Evolutionary conservation across 768 basidiomycete genomes (phyloP), one percentile per base, ranked within the genome.

Genomic region (Kwoniella heveanensis): DNA sequence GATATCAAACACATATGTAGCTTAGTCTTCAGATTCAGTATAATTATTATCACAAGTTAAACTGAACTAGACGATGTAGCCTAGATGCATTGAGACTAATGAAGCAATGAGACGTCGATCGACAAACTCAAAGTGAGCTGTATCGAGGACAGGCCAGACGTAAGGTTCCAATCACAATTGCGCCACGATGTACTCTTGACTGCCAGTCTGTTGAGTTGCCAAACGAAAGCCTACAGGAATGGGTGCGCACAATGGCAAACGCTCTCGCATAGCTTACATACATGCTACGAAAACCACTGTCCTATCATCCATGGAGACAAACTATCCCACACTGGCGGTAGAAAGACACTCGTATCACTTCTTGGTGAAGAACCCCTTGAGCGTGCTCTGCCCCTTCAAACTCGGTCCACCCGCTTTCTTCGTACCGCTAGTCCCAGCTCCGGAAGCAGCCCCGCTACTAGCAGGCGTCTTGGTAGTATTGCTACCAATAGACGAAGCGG

Each of bases 331-430:
- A n/a, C n/a, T n/a, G n/a, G n/a, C n/a, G n/a, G n/a, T n/a, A n/a
- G n/a, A n/a, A n/a, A n/a, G n/a, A n/a, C n/a, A n/a, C n/a, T n/a
- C 5, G 13, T 32, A 24, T 47, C 62, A 73, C 60, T 77, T 77
- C 66, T 74, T 74, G 39, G 64, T 70, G 65, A 77, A 77, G 62
- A 77, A 77, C 19, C 75, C 75, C 37, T 70, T 66, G n/a, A 77
- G 53, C 21, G 72, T 74, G 54, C 72, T 74, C 60, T 77, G 75
- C 13, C 57, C 63, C 36, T 54, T 54, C 53, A 36, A 9, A 29
- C 32, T 30, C 9, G 46, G 25, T 12, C 72, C 68, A 7, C 66
- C 36, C 9, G 24, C 36, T 48, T 59, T 52, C 29, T 50, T 66
- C 55, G 27, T 46, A 1, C 26, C 58, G n/a, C 54, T 36, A 10